A percentile compares a stretch with the other conserved stretches of the same genome.
These are phyloP conservation scores for Byssoonygena ceratinophila DNA, from an alignment of 2,329 filamentous ascomycete species.

Conservation along the genomic window DNA sequence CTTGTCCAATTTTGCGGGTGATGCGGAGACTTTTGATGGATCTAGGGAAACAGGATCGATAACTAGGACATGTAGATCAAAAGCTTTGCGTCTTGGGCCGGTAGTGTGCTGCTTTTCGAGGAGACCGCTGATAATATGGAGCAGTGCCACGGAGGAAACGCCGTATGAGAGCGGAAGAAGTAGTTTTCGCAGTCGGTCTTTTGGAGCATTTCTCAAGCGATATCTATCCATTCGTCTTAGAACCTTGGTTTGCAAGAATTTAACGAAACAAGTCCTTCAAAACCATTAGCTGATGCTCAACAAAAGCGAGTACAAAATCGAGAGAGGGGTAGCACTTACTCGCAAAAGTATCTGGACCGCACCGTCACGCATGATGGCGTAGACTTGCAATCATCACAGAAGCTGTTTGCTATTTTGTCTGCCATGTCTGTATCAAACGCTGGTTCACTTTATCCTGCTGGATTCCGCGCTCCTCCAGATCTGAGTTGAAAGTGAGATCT, in stretches of 20 bases:
- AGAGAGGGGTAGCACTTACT: conserved; percentile 10
- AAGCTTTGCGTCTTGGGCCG: conserved; percentile 52
- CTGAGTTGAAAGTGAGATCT: neutral
- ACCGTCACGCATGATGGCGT: conserved; percentile 9
- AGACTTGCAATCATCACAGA: conserved; percentile 22
- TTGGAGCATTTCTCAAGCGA: conserved; percentile 33
- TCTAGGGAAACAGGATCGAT: conserved; percentile 34
- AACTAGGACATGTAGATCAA: conserved; percentile 46
- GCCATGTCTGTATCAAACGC: neutral
- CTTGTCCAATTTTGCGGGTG: conserved; percentile 31
- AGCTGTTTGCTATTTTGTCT: conserved; percentile 14
- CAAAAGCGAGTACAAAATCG: neutral
- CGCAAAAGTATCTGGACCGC: conserved; percentile 15
- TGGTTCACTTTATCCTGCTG: neutral
- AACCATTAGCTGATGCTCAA: neutral
- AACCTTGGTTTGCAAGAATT: conserved; percentile 67
- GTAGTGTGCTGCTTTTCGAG: conserved; percentile 54
- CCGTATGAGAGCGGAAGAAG: conserved; percentile 76
- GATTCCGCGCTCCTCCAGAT: neutral
- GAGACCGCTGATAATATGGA: conserved; percentile 64
- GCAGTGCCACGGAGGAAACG: conserved; percentile 63
- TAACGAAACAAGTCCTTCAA: conserved; percentile 60
- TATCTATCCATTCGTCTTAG: conserved; percentile 66
- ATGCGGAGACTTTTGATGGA: conserved; percentile 16
- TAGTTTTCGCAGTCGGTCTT: conserved; percentile 44